These are phyloP conservation scores for Amanita molliuscula DNA, from an alignment of 768 basidiomycete genomes.

Conservation along the genomic window DNA sequence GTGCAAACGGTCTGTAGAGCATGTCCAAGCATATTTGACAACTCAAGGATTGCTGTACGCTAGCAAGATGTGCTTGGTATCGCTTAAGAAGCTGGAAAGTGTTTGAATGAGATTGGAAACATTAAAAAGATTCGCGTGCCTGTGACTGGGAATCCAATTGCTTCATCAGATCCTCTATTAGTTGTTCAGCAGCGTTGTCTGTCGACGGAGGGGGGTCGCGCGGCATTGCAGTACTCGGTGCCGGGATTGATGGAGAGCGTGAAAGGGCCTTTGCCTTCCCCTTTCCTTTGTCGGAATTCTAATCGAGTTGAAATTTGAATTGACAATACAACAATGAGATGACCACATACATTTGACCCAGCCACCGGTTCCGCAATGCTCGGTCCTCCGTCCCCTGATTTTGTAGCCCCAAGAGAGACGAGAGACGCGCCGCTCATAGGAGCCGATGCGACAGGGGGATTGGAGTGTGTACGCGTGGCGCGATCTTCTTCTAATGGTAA, in stretches of 20 bases:
- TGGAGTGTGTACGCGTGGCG: constrained; percentile 10
- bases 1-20: constrained; percentile 61
- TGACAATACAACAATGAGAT: background rate
- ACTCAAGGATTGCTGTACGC: constrained; percentile 53
- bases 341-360: background rate
- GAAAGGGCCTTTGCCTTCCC: constrained; percentile 17
- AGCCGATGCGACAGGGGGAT: constrained; percentile 8
- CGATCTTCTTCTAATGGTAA: constrained; percentile 8
- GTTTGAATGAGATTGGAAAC: constrained; percentile 1
- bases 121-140: constrained; percentile 19
- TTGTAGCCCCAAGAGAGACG: background rate
- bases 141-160: constrained; percentile 30
- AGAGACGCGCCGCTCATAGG: background rate
- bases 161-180: constrained; percentile 31
- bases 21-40: constrained; percentile 77
- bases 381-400: background rate
- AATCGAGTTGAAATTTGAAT: background rate
- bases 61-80: constrained; percentile 42
- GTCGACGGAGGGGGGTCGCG: constrained; percentile 7
- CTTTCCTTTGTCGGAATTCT: constrained; percentile 26
- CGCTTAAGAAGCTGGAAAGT: constrained; percentile 32
- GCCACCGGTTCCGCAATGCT: background rate
- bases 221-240: constrained; percentile 2
- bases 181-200: constrained; percentile 11
- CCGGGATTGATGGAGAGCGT: constrained; percentile 7